These are phyloP conservation scores for Atkinsonella hypoxylon DNA, from an alignment of 2,329 filamentous ascomycete genomes.

Conservation along the genomic window DNA sequence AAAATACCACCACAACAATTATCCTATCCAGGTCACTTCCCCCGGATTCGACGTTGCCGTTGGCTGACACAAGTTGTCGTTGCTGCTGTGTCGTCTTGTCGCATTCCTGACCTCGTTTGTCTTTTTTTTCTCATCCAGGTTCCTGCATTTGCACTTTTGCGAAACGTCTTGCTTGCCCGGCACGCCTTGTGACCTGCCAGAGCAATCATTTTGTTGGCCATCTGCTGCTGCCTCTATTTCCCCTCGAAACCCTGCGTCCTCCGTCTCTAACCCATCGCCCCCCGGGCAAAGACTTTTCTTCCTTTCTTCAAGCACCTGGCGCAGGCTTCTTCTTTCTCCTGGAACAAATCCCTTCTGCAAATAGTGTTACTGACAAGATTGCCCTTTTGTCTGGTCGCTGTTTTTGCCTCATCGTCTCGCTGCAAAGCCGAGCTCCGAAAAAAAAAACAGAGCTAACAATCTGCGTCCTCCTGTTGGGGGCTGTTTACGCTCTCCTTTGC, in stretches of 20 bases:
- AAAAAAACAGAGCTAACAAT: neutral
- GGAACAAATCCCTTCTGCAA: neutral
- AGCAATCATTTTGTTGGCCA: neutral
- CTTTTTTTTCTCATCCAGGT: neutral
- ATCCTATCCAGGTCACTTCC: neutral
- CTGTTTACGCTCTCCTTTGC: constrained; percentile 2
- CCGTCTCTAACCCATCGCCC: neutral
- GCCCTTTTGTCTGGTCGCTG: constrained; percentile 1
- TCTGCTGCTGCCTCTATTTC: neutral
- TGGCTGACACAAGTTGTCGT: neutral
- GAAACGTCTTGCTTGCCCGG: neutral
- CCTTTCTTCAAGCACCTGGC: constrained; percentile 1
- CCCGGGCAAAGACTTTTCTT: constrained; percentile 2
- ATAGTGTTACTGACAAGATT: constrained; percentile 6
- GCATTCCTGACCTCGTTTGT: neutral
- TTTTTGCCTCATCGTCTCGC: constrained; percentile 2
- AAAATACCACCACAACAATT: constrained; percentile 1
- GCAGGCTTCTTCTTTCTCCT: neutral
- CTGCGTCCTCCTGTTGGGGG: constrained; percentile 1
- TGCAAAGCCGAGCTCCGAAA: constrained; percentile 1
- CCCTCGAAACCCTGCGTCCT: neutral
- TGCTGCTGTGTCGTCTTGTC: neutral
- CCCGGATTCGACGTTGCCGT: constrained; percentile 3
- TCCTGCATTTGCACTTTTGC: neutral
- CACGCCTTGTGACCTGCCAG: neutral